Evolutionary conservation across 306 rosid genomes (phyloP), one percentile per base, ranked within the genome.

Genomic region (Cucumis cinereus): DNA sequence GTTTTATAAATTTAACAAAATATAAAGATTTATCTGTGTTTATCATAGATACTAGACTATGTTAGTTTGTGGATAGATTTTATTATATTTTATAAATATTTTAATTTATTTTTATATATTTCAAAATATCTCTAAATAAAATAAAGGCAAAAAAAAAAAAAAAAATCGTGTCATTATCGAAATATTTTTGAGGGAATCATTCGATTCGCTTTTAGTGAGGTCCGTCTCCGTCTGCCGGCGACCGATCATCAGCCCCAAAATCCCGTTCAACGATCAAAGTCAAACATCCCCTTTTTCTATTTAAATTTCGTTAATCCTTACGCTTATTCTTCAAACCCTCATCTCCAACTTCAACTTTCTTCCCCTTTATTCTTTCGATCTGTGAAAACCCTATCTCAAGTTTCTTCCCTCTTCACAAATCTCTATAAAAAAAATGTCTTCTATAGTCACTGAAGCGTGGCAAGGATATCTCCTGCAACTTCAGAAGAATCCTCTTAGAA

Each of bases 401-500:
- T n/a, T 38, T 43, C 49, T 43, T 43, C 49, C 4, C 15, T 11
- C 49, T 62, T 80, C 79, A 69, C 86, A 19, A 28, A 23, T 61
- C 43, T 61, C 23, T 0, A 16, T 35, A 70, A 79, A 79, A 90
- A 43, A 10, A 10, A 93, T 93, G 98, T 82, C 96, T 64, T 91
- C 88, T 69, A 74, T 76, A 76, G 91, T 91, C 84, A 86, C 58
- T 77, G 84, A 82, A 47, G 89, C 86, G 45, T 87, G 85, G 89
- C 82, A 76, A 80, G 90, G 83, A 75, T 93, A 93, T 78, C 88
- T 86, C 26, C 73, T 81, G 6, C 97, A 91, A 57, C 98, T 93
- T 84, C 91, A 89, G 59, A 80, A 80, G 28, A 86, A 93, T 81
- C 98, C 98, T 80, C 96, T 93, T 74, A 82, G 98, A 81, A 93